These are phyloP conservation scores for Hypomontagnella submonticulosa DNA, from an alignment of 495 filamentous ascomycete genomes.

Conservation along the genomic window DNA sequence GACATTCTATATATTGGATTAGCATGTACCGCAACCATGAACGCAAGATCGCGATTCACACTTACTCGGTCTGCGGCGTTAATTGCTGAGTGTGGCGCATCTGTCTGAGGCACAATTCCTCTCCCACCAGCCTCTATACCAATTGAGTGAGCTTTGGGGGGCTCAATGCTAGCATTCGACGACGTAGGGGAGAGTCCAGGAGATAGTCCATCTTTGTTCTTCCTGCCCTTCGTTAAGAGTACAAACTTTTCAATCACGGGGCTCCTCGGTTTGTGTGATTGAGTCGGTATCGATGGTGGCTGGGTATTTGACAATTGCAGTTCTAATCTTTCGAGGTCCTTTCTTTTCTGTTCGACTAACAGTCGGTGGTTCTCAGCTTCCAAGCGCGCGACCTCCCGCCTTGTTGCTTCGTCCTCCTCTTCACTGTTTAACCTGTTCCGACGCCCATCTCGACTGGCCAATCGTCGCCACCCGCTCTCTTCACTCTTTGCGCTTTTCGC, in stretches of 20 bases:
- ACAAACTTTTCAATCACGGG: slow-evolving; percentile 55
- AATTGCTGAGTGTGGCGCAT: slow-evolving; percentile 85
- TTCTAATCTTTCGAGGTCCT: slow-evolving; percentile 58
- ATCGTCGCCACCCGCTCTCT: slow-evolving; percentile 37
- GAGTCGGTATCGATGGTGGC: slow-evolving; percentile 20
- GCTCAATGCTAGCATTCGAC: slow-evolving; percentile 44
- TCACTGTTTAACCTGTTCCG: slow-evolving; percentile 34
- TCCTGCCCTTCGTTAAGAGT: slow-evolving; percentile 49
- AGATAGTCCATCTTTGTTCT: slow-evolving; percentile 46
- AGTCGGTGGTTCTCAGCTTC: slow-evolving; percentile 56
- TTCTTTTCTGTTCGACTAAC: slow-evolving; percentile 58
- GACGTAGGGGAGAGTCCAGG: slow-evolving; percentile 41
- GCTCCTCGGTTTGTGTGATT: slow-evolving; percentile 46
- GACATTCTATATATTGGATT: slow-evolving; percentile 61
- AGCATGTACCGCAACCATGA: slow-evolving; percentile 9
- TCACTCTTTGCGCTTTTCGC: slow-evolving; percentile 39
- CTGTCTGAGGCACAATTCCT: slow-evolving; percentile 70
- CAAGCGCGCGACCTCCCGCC: slow-evolving; percentile 43
- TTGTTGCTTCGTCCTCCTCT: slow-evolving; percentile 33
- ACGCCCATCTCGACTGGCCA: slow-evolving; percentile 38
- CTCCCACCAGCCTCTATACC: slow-evolving; percentile 50
- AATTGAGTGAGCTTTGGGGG: slow-evolving; percentile 19
- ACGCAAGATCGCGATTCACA: slow-evolving; percentile 33
- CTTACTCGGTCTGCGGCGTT: slow-evolving; percentile 80
- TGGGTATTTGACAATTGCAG: slow-evolving; percentile 51